Evolutionary conservation across 495 filamentous ascomycete genomes (phyloP).

Genomic region (Aspergillus sparsus): DNA sequence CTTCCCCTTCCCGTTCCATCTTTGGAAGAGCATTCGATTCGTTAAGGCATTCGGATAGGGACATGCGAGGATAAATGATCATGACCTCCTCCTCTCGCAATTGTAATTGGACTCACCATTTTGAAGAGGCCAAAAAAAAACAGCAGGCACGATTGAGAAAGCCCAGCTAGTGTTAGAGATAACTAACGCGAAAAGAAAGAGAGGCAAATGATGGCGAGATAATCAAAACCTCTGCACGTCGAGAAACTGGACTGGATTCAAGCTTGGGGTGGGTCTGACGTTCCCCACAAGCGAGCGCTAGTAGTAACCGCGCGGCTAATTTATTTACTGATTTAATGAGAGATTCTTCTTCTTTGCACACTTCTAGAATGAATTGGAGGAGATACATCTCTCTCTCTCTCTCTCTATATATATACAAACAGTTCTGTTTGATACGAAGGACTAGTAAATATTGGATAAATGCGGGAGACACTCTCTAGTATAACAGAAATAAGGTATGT

Average conservation of each 20-base stretch:
- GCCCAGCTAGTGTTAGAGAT: not conserved
- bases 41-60: not conserved
- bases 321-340: not conserved
- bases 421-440: no score
- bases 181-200: slow-evolving; percentile 15
- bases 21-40: no score
- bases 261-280: slow-evolving; percentile 25
- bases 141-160: slow-evolving; percentile 16
- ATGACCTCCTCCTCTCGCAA: not conserved
- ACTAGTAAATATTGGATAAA: no score
- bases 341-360: no score
- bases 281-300: slow-evolving; percentile 30
- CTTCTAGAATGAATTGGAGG: no score
- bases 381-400: no score
- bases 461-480: no score
- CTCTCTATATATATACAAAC: no score
- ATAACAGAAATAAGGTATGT: no score
- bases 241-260: slow-evolving; percentile 17
- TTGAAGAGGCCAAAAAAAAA: slow-evolving; percentile 26
- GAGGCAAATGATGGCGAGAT: slow-evolving; percentile 7
- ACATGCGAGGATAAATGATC: not conserved
- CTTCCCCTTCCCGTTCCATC: no score
- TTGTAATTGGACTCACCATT: slow-evolving; percentile 34
- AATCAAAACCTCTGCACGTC: not conserved
- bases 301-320: slow-evolving; percentile 26